Evolutionary conservation across 1,284 basidiomycete species (phyloP).

Genomic region (Boletellus sp.): DNA sequence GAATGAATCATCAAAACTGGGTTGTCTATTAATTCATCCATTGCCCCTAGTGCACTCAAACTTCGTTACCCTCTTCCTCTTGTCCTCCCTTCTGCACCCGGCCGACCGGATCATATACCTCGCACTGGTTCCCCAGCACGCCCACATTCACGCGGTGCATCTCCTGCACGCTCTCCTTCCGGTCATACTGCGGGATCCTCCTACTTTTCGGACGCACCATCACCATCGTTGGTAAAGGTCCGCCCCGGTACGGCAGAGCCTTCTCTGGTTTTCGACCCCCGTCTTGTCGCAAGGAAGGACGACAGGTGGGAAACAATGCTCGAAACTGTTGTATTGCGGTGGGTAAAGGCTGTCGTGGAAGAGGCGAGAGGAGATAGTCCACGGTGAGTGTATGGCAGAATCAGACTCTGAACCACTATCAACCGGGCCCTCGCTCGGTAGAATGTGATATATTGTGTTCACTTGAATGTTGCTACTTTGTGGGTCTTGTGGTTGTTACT

Average conservation of each 20-base stretch:
- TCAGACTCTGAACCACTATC: neutral
- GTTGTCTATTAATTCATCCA: neutral
- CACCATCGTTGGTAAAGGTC: constrained; percentile 15
- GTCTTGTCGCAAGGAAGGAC: constrained; percentile 66
- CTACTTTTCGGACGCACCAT: constrained; percentile 7
- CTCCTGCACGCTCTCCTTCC: constrained; percentile 22
- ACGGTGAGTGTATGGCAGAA: constrained; percentile 16
- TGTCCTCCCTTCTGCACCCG: constrained; percentile 44
- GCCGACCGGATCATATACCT: constrained; percentile 28
- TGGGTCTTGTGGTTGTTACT: constrained; percentile 9
- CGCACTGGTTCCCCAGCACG: constrained; percentile 23
- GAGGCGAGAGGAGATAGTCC: constrained; percentile 53
- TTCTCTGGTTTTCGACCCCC: constrained; percentile 62
- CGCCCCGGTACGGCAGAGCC: constrained; percentile 28
- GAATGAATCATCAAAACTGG: constrained; percentile 24
- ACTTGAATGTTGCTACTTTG: constrained; percentile 3
- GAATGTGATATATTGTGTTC: neutral
- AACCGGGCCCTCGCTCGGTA: neutral
- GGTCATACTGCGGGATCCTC: constrained; percentile 4
- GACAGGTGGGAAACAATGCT: constrained; percentile 82
- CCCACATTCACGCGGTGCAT: constrained; percentile 19
- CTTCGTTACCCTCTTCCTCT: constrained; percentile 75
- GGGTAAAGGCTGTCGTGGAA: constrained; percentile 67
- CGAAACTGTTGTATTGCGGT: constrained; percentile 54
- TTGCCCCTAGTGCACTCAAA: constrained; percentile 63